phyloP scores from a whole-genome alignment of 441 rosid species.

The Populus hybrid region DNA sequence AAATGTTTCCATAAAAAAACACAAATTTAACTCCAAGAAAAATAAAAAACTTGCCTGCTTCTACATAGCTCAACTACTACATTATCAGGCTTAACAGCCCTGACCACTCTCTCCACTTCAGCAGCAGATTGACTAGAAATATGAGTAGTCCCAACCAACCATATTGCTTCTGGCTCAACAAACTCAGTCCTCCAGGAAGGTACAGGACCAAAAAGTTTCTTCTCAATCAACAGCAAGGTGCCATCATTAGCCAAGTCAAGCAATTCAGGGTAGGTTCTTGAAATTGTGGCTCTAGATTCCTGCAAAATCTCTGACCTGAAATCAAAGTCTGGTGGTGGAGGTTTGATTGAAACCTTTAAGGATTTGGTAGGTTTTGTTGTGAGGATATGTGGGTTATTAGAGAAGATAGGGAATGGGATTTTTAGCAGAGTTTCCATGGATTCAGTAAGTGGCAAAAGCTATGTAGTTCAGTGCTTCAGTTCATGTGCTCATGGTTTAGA shows the following conservation, averaged over 20 bases:
- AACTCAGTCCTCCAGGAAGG: slow-evolving; percentile 79
- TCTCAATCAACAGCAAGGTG: slow-evolving; percentile 51
- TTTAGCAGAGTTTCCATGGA: slow-evolving; percentile 54
- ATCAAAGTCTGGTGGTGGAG: slow-evolving; percentile 76
- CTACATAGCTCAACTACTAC: slow-evolving; percentile 92
- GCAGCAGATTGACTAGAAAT: slow-evolving; percentile 57
- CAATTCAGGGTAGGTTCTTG: slow-evolving; percentile 49
- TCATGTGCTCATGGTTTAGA: background rate
- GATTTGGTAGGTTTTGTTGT: slow-evolving; percentile 32
- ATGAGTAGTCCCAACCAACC: slow-evolving; percentile 78
- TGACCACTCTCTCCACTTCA: slow-evolving; percentile 62
- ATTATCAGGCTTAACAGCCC: slow-evolving; percentile 65
- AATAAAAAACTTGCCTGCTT: slow-evolving; percentile 59
- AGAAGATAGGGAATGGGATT: slow-evolving; percentile 42
- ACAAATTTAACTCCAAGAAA: no score
- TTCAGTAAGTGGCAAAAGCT: background rate
- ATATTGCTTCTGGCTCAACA: slow-evolving; percentile 73
- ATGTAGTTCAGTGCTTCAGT: background rate
- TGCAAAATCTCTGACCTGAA: slow-evolving; percentile 51
- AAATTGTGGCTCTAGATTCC: slow-evolving; percentile 51
- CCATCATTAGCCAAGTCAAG: slow-evolving; percentile 67
- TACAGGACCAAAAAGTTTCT: slow-evolving; percentile 63
- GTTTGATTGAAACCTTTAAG: slow-evolving; percentile 47
- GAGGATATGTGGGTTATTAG: slow-evolving; percentile 22
- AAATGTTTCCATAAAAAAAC: background rate